Evolutionary conservation across 441 rosid genomes (phyloP), one percentile per base, ranked within the genome.

Genomic region (Erodium trifolium): DNA sequence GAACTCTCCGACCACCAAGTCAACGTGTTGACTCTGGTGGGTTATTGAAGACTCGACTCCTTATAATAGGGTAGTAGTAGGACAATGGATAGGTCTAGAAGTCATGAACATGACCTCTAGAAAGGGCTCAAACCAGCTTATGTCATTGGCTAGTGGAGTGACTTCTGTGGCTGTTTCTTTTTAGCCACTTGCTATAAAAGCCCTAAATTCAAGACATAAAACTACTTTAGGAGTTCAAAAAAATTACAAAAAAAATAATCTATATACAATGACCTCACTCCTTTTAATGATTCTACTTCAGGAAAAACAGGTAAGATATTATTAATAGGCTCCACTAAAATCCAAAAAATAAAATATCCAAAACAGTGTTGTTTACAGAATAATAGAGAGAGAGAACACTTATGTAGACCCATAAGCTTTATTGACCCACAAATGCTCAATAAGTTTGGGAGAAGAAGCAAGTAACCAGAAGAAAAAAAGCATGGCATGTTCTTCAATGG

Each of bases 401-500:
- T 34, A 2, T 34, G 37, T 34, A 34, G 37, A 34, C 37, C 37
- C 37, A 34, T 34, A 34, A 34, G 37, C 37, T 34, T 34, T 34
- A 34, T 63, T 47, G 73, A 47, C 67, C 68, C 73, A 70, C 63
- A 31, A 43, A n/a, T 10, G 67, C 39, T 41, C 60, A 67, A 67
- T 67, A 34, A 39, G 66, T 34, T 43, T 43, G 16, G 70, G 66
- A 67, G 75, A 43, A 12, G 62, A 60, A 67, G 66, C 60, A 67
- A 67, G 60, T 17, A 66, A 53, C 4, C 1, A 45, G 17, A 41
- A 49, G 67, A 41, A 62, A 64, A 49, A 66, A 65, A 51, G 68
- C 17, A 62, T 67, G 77, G 60, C 68, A 62, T 70, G 45, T 70
- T 74, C 37, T 60, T 67, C 71, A 63, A 59, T 62, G 37, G 37